Conservation (phyloP, 495 filamentous ascomycete species). For the Aspergillus nanangensis region DNA sequence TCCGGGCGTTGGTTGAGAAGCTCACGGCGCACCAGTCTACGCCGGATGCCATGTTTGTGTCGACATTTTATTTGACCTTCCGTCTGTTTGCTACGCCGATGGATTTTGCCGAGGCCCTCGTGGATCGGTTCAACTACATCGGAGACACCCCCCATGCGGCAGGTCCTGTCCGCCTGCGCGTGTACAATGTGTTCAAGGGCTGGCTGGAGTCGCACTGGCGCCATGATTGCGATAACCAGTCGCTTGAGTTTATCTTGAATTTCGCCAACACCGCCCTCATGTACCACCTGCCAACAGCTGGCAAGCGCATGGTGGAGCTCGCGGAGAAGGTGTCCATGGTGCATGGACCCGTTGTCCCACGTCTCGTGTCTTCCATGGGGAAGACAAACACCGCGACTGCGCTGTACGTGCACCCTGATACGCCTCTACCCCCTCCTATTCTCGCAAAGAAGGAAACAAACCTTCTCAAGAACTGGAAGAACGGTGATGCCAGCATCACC, state of each 20-base stretch:
- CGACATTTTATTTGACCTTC: slow-evolving; percentile 96
- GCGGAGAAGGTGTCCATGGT: slow-evolving; percentile 75
- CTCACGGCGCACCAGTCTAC: slow-evolving; percentile 92
- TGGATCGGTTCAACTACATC: slow-evolving; percentile 90
- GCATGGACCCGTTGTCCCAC: slow-evolving; percentile 75
- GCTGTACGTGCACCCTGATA: slow-evolving; percentile 64
- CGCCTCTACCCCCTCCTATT: slow-evolving; percentile 61
- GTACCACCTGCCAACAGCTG: slow-evolving; percentile 66
- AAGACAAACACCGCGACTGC: slow-evolving; percentile 75
- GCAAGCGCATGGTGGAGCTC: slow-evolving; percentile 72
- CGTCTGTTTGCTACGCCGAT: slow-evolving; percentile 84
- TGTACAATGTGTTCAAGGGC: slow-evolving; percentile 95
- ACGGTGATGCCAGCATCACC: slow-evolving; percentile 60
- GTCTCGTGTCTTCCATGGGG: slow-evolving; percentile 81
- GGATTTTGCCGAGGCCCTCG: slow-evolving; percentile 73
- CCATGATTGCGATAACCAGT: slow-evolving; percentile 67
- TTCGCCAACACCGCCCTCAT: slow-evolving; percentile 75
- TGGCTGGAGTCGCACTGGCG: slow-evolving; percentile 98
- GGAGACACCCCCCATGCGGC: slow-evolving; percentile 69
- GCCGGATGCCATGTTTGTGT: slow-evolving; percentile 88
- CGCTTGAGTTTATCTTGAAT: slow-evolving; percentile 66
- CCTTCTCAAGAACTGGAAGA: slow-evolving; percentile 70
- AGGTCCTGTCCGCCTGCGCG: slow-evolving; percentile 76
- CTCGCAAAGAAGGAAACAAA: slow-evolving; percentile 72
- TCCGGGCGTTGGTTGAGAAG: slow-evolving; percentile 87